phyloP scores from a whole-genome alignment of 2,329 filamentous ascomycete genomes.

The Dothistroma pini region DNA sequence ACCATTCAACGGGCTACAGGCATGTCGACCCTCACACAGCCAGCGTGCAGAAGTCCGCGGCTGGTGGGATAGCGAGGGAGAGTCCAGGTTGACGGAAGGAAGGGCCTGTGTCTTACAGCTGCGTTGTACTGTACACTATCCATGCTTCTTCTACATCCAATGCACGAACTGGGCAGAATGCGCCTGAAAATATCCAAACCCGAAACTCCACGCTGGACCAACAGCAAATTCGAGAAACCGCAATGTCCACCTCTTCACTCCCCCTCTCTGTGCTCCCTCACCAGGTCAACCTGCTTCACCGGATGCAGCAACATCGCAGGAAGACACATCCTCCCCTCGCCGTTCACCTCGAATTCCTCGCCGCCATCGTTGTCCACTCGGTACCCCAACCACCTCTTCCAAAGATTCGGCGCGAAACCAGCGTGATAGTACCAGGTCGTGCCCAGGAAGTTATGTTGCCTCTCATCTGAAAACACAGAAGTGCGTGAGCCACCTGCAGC shows the following conservation, averaged over 20 bases:
- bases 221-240: background rate
- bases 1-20: too few relatives aligned
- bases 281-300: slow-evolving; percentile 49
- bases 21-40: too few relatives aligned
- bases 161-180: background rate
- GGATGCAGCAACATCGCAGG: slow-evolving; percentile 49
- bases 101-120: background rate
- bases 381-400: slow-evolving; percentile 55
- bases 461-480: slow-evolving; percentile 48
- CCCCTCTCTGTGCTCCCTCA: slow-evolving; percentile 40
- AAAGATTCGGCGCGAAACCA: slow-evolving; percentile 52
- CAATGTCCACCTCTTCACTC: slow-evolving; percentile 12
- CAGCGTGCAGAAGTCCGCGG: too few relatives aligned
- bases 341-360: slow-evolving; percentile 40
- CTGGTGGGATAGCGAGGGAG: too few relatives aligned
- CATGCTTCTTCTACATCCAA: background rate
- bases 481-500: slow-evolving; percentile 48
- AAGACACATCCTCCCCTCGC: slow-evolving; percentile 49
- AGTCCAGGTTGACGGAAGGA: too few relatives aligned
- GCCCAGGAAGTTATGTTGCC: slow-evolving; percentile 53
- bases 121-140: background rate
- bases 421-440: slow-evolving; percentile 55
- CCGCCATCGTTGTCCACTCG: slow-evolving; percentile 51
- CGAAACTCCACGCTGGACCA: slow-evolving; percentile 1
- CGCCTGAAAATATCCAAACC: background rate